Conservation (phyloP, 2,329 filamentous ascomycete species). For the Geosmithia flava region DNA sequence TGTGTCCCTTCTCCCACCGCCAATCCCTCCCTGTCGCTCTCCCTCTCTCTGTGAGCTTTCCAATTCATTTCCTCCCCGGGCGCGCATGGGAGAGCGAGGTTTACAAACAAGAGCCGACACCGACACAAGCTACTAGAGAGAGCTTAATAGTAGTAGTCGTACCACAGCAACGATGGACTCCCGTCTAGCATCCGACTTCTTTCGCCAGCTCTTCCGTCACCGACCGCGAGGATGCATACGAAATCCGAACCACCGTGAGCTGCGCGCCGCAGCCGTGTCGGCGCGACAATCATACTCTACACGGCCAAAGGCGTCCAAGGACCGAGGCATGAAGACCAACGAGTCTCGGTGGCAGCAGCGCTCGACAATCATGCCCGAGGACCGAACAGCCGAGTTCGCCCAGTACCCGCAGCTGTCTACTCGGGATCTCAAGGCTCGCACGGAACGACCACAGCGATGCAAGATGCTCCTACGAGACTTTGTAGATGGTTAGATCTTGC, state of each 20-base stretch:
- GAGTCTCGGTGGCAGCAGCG: constrained; percentile 82
- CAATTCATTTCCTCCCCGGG: background rate
- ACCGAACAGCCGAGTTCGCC: constrained; percentile 70
- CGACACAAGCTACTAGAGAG: background rate
- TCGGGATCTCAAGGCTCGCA: constrained; percentile 59
- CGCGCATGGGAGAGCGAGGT: no score
- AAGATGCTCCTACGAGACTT: constrained; percentile 98
- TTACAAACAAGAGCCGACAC: background rate
- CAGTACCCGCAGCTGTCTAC: constrained; percentile 77
- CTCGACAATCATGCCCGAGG: constrained; percentile 58
- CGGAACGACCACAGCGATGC: constrained; percentile 69
- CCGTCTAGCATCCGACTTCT: constrained; percentile 62
- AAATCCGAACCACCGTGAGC: constrained; percentile 4
- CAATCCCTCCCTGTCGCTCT: background rate
- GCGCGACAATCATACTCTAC: constrained; percentile 13
- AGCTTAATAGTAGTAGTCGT: no score
- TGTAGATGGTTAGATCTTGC: constrained; percentile 64
- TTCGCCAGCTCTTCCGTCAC: constrained; percentile 75
- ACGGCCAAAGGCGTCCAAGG: constrained; percentile 14
- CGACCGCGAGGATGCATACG: constrained; percentile 18
- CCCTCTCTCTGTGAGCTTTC: background rate
- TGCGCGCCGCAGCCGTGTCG: background rate
- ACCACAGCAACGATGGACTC: constrained; percentile 68
- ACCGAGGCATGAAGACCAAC: constrained; percentile 31
- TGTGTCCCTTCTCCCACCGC: no score